These are phyloP conservation scores for Jackrogersella minutella DNA, from an alignment of 495 filamentous ascomycete species.

Conservation along the genomic window DNA sequence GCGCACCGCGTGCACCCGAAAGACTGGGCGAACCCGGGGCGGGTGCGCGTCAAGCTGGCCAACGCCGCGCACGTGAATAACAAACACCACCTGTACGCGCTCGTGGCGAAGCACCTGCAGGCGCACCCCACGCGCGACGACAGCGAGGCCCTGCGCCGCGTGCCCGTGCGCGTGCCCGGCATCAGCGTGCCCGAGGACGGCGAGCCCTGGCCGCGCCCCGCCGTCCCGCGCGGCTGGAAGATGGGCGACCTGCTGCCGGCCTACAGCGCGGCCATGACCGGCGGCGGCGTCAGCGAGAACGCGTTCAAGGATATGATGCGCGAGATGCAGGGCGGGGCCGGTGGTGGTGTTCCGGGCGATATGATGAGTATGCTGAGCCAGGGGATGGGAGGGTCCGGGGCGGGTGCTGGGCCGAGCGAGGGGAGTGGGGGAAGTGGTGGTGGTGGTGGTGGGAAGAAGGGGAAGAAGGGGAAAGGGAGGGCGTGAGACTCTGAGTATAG, in stretches of 20 bases:
- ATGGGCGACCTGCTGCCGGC: constrained; percentile 82
- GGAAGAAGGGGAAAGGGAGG: constrained; percentile 61
- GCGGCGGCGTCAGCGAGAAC: constrained; percentile 94
- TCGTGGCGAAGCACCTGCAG: constrained; percentile 76
- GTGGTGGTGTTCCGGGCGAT: constrained; percentile 52
- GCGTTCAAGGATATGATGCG: constrained; percentile 97
- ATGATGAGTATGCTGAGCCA: constrained; percentile 57
- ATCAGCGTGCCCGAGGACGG: constrained; percentile 58
- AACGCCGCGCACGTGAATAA: constrained; percentile 66
- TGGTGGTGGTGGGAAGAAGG: constrained; percentile 47
- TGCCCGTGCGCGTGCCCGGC: constrained; percentile 70
- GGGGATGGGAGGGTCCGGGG: constrained; percentile 38
- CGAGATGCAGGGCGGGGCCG: constrained; percentile 76
- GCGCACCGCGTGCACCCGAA: constrained; percentile 92
- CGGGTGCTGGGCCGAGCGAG: constrained; percentile 32
- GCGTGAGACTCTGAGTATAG: no score
- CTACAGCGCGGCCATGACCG: constrained; percentile 86
- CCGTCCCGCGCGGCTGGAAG: constrained; percentile 92
- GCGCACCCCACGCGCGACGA: constrained; percentile 76
- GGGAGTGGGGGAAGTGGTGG: constrained; percentile 33
- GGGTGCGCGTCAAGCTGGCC: constrained; percentile 76
- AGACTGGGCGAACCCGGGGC: constrained; percentile 96
- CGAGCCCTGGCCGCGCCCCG: constrained; percentile 72
- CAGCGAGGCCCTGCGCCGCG: constrained; percentile 70
- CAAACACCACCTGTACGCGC: constrained; percentile 86